Percentiles rank a stretch among this genome's conserved stretches.
Conservation (phyloP, 2,329 filamentous ascomycete genomes). For the Cytospora mali region DNA sequence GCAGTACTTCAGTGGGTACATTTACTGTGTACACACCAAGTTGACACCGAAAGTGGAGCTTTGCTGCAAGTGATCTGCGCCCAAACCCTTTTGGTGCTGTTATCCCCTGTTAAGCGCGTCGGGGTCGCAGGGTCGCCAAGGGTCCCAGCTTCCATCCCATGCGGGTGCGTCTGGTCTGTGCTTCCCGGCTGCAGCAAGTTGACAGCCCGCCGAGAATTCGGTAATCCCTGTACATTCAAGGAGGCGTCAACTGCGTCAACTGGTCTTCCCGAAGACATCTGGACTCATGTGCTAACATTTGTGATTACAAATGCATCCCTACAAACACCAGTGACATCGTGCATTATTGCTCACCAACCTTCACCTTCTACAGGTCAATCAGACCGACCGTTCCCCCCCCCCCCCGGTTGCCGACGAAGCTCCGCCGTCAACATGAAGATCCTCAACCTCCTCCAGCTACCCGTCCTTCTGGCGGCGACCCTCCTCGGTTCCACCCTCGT, state of each 20-base stretch:
- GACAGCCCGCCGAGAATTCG: not conserved
- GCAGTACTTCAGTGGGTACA: not conserved
- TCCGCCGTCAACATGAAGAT: slow-evolving; percentile 51
- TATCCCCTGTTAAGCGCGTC: not conserved
- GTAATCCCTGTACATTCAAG: not conserved
- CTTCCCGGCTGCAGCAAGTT: not conserved
- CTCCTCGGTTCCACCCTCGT: slow-evolving; percentile 51
- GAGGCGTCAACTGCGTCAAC: not conserved
- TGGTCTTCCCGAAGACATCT: no score
- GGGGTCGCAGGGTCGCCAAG: no score
- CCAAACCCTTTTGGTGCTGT: not conserved
- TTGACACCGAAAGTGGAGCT: not conserved
- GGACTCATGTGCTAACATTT: no score
- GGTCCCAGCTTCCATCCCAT: not conserved
- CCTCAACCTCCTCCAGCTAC: slow-evolving; percentile 46
- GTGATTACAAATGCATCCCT: not conserved
- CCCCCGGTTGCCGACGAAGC: not conserved
- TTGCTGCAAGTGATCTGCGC: not conserved
- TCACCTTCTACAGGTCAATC: not conserved
- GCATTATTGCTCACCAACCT: not conserved
- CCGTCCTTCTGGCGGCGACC: slow-evolving; percentile 51
- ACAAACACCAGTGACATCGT: not conserved
- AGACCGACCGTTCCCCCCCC: not conserved
- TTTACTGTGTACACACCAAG: not conserved
- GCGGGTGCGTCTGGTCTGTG: not conserved